Conservation (phyloP, 805 yeast species). For the Helenozyma rhizophorensis region DNA sequence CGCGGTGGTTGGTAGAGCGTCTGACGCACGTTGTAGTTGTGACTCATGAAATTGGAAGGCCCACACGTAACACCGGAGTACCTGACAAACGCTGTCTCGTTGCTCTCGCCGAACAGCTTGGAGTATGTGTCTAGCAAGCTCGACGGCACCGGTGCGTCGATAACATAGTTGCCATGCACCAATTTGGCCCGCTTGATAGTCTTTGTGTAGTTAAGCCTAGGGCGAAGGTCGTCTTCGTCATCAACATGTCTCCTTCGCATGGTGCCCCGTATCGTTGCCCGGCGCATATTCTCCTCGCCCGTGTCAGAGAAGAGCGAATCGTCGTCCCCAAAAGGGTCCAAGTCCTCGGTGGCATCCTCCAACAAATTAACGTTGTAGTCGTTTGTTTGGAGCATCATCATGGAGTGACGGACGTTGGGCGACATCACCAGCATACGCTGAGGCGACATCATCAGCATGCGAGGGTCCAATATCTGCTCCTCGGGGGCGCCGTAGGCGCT, state of each 20-base stretch:
- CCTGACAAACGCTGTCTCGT: constrained; percentile 79
- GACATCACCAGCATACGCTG: too few species aligned
- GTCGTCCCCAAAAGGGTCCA: constrained; percentile 43
- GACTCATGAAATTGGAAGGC: constrained; percentile 61
- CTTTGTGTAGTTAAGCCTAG: constrained; percentile 37
- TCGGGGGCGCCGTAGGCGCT: constrained; percentile 3
- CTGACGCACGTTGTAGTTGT: constrained; percentile 79
- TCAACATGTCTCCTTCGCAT: constrained; percentile 21
- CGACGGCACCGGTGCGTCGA: constrained; percentile 41
- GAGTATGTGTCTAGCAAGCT: constrained; percentile 33
- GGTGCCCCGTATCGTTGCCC: constrained; percentile 32
- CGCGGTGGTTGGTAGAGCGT: constrained; percentile 73
- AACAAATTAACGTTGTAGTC: constrained; percentile 37
- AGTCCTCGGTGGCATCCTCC: constrained; percentile 34
- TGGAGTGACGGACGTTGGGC: constrained; percentile 3
- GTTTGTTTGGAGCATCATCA: constrained; percentile 14
- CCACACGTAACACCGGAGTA: constrained; percentile 94
- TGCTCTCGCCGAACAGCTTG: constrained; percentile 8
- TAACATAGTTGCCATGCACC: constrained; percentile 47
- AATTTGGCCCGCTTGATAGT: constrained; percentile 46
- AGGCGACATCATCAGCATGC: too few species aligned
- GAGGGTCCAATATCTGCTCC: too few species aligned
- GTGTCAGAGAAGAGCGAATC: constrained; percentile 40
- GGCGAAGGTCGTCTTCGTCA: constrained; percentile 37
- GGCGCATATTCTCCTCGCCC: constrained; percentile 32